These are phyloP conservation scores for Claviceps digitariae DNA, from an alignment of 2,329 filamentous ascomycete species.

Conservation along the genomic window DNA sequence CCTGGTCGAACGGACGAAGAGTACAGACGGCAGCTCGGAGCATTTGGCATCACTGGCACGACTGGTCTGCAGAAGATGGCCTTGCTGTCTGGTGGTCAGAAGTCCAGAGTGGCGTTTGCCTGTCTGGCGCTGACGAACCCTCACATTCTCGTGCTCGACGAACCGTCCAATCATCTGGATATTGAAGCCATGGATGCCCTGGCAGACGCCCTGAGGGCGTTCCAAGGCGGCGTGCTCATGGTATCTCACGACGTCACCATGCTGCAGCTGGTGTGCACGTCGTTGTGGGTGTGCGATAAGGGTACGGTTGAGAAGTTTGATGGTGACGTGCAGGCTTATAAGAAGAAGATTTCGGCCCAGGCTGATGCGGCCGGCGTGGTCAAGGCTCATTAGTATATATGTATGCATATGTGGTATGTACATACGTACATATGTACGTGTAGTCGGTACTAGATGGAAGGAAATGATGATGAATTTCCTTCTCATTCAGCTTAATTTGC, in stretches of 20 bases:
- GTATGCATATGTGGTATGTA: too few species aligned
- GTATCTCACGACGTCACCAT: slow-evolving; percentile 99
- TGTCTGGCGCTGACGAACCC: slow-evolving; percentile 87
- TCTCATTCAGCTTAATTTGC: not conserved
- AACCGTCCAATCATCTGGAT: slow-evolving; percentile 96
- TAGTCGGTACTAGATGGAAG: not conserved
- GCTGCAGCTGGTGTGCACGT: slow-evolving; percentile 90
- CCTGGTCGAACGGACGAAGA: slow-evolving; percentile 90
- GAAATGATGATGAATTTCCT: not conserved
- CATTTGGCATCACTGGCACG: slow-evolving; percentile 81
- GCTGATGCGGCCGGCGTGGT: slow-evolving; percentile 82
- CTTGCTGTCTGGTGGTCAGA: slow-evolving; percentile 89
- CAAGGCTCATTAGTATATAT: slow-evolving; percentile 36
- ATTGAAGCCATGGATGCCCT: slow-evolving; percentile 98
- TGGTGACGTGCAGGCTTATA: slow-evolving; percentile 91
- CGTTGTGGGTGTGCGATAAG: slow-evolving; percentile 90
- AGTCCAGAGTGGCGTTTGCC: slow-evolving; percentile 96
- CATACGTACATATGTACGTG: too few species aligned
- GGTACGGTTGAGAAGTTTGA: slow-evolving; percentile 93
- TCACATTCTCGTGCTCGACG: slow-evolving; percentile 94
- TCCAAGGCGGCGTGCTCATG: slow-evolving; percentile 94
- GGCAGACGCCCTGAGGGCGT: slow-evolving; percentile 66
- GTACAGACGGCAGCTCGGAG: slow-evolving; percentile 87
- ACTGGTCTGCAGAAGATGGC: slow-evolving; percentile 95
- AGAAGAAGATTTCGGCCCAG: slow-evolving; percentile 87